phyloP scores from a whole-genome alignment of 371 early-diverging fungal genomes.

The Mortierella sp. region DNA sequence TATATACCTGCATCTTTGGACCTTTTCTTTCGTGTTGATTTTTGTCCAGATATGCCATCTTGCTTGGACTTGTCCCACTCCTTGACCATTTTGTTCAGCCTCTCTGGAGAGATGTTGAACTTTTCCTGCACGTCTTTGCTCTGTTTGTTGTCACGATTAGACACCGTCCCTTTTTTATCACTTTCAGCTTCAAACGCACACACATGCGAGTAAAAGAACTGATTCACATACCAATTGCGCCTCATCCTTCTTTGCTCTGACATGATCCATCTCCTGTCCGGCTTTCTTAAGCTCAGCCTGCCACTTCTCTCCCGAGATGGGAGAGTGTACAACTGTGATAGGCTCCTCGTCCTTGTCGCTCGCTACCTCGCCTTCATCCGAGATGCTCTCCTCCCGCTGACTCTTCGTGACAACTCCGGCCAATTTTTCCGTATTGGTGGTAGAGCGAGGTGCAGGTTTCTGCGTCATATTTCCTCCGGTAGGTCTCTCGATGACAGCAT shows the following conservation, averaged over 20 bases:
- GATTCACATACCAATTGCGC: conserved; percentile 54
- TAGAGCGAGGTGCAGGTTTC: conserved; percentile 7
- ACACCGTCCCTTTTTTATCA: background rate
- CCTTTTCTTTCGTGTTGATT: conserved; percentile 54
- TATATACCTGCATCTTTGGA: conserved; percentile 48
- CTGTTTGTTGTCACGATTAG: conserved; percentile 30
- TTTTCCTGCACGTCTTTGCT: conserved; percentile 69
- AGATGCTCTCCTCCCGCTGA: background rate
- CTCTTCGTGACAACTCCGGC: background rate
- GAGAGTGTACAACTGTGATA: conserved; percentile 23
- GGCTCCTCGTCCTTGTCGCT: conserved; percentile 33
- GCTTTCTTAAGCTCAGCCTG: conserved; percentile 37
- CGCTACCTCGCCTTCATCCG: conserved; percentile 9
- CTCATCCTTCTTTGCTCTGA: conserved; percentile 38
- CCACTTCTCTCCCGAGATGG: conserved; percentile 30
- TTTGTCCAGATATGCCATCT: conserved; percentile 24
- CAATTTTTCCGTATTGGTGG: background rate
- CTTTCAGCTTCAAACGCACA: background rate
- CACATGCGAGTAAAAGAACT: background rate
- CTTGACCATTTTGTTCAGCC: conserved; percentile 65
- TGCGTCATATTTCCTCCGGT: conserved; percentile 1
- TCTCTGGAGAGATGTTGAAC: conserved; percentile 71
- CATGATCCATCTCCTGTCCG: conserved; percentile 14
- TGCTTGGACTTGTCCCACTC: conserved; percentile 59
- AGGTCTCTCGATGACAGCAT: background rate